phyloP scores from a whole-genome alignment of 495 filamentous ascomycete species.

The Daldinia concentrica region DNA sequence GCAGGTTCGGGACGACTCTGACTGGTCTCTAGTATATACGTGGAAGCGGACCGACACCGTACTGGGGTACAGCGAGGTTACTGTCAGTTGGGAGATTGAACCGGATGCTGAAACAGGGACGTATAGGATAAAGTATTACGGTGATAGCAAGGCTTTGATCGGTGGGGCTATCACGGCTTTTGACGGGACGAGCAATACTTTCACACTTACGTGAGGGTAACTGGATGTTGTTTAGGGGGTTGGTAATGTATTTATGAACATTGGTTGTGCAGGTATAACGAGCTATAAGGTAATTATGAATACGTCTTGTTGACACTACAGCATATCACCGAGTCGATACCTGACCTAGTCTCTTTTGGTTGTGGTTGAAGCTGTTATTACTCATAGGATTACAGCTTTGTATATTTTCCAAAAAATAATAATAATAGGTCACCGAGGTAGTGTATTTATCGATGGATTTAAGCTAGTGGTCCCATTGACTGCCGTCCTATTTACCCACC shows the following conservation, averaged over 20 bases:
- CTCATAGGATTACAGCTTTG: background rate
- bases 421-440: background rate
- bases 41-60: slow-evolving; percentile 81
- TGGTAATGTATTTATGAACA: background rate
- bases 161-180: slow-evolving; percentile 74
- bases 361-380: background rate
- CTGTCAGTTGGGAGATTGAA: slow-evolving; percentile 81
- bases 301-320: too few relatives aligned
- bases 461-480: background rate
- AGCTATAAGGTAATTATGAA: too few relatives aligned
- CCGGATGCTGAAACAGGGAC: slow-evolving; percentile 64
- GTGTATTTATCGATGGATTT: background rate
- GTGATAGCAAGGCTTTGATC: slow-evolving; percentile 75
- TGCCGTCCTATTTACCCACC: background rate
- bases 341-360: background rate
- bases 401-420: background rate
- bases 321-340: too few relatives aligned
- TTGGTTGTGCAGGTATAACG: background rate
- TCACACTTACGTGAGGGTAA: slow-evolving; percentile 58
- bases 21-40: slow-evolving; percentile 82
- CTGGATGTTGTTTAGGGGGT: background rate
- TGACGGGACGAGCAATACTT: slow-evolving; percentile 72
- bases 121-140: slow-evolving; percentile 87
- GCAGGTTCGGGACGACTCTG: slow-evolving; percentile 72
- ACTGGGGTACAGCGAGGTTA: slow-evolving; percentile 81